Conservation (phyloP, 1,284 basidiomycete species). For the Rhizoctonia solani region DNA sequence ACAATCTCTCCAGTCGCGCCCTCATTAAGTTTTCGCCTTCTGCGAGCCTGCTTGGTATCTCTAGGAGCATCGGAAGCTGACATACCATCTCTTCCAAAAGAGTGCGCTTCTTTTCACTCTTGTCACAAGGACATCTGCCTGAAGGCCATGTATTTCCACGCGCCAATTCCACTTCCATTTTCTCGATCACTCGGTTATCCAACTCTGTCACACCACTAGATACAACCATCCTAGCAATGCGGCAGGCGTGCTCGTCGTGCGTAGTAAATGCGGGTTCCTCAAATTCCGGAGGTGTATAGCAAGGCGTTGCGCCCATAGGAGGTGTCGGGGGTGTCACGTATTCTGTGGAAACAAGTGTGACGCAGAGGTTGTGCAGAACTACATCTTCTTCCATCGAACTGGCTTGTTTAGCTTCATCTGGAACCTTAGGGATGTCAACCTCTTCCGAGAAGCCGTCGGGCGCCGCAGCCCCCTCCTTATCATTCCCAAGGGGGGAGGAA, state of each 20-base stretch:
- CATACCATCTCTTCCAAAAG: not conserved
- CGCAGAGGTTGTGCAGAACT: constrained; percentile 5
- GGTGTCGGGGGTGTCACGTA: constrained; percentile 15
- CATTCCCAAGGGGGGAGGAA: no score
- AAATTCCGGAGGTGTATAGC: constrained; percentile 4
- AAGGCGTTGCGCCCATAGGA: constrained; percentile 6
- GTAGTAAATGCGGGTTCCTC: not conserved
- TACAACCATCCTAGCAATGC: constrained; percentile 8
- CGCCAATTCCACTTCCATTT: not conserved
- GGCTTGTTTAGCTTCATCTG: no score
- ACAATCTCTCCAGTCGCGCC: not conserved
- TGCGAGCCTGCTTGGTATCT: constrained; percentile 6
- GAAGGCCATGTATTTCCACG: not conserved
- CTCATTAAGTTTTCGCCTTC: not conserved
- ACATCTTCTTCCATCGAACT: not conserved
- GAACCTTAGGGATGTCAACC: no score
- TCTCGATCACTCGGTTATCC: not conserved
- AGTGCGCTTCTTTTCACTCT: not conserved
- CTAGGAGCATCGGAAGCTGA: not conserved
- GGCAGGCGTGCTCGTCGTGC: constrained; percentile 13
- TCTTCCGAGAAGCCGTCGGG: no score
- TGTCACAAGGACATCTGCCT: not conserved
- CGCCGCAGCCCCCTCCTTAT: no score
- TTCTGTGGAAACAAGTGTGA: constrained; percentile 12
- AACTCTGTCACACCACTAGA: not conserved